Percentiles rank a stretch among this genome's conserved stretches.
Conservation (phyloP, 2,329 filamentous ascomycete genomes). For the Furcasterigmium sp. region DNA sequence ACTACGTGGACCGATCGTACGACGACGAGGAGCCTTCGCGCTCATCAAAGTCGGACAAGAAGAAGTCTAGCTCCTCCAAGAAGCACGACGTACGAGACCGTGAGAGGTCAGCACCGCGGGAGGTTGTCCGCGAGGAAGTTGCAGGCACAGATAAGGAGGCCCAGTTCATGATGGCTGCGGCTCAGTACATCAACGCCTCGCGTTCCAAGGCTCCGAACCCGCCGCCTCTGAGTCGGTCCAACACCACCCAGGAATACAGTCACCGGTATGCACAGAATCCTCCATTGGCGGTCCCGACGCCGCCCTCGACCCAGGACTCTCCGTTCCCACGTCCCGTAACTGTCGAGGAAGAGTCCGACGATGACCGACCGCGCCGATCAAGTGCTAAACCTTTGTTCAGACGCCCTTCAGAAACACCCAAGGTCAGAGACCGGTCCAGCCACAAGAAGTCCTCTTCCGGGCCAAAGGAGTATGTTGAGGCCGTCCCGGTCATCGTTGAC, state of each 20-base stretch:
- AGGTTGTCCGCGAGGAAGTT: background rate
- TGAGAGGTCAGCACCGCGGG: conserved; percentile 6
- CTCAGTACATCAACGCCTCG: conserved; percentile 10
- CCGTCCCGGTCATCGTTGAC: conserved; percentile 14
- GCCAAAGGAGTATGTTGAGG: conserved; percentile 5
- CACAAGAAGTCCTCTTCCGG: conserved; percentile 12
- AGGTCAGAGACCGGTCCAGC: conserved; percentile 10
- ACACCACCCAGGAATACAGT: conserved; percentile 4
- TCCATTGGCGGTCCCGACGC: conserved; percentile 7
- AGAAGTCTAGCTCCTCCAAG: conserved; percentile 27
- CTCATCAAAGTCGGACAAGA: conserved; percentile 25
- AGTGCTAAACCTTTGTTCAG: conserved; percentile 8
- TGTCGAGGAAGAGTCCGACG: conserved; percentile 4
- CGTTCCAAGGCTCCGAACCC: conserved; percentile 3
- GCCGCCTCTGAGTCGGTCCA: conserved; percentile 4
- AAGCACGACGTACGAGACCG: conserved; percentile 24
- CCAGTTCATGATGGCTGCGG: conserved; percentile 6
- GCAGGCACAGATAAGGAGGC: conserved; percentile 1
- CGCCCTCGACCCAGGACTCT: conserved; percentile 3
- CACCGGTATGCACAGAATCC: conserved; percentile 6
- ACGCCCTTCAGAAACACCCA: conserved; percentile 11
- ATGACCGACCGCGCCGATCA: conserved; percentile 10
- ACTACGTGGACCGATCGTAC: conserved; percentile 28
- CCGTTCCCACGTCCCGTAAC: conserved; percentile 5
- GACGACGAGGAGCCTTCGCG: conserved; percentile 20